These are phyloP conservation scores for Salix viminalis DNA, from an alignment of 345 rosid species.

Conservation along the genomic window DNA sequence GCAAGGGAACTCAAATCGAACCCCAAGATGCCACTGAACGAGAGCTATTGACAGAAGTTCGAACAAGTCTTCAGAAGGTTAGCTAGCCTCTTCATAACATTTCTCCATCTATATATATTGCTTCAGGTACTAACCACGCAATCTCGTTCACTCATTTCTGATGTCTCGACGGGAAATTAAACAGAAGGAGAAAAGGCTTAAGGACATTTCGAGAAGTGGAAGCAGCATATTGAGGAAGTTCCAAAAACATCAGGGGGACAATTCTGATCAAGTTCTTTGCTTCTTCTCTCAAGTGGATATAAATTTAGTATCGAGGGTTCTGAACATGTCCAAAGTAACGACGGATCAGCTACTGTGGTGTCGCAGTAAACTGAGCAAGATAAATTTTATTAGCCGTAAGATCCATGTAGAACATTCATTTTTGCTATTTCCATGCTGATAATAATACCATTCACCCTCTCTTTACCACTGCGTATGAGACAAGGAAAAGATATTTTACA, in stretches of 20 bases:
- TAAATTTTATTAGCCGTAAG: conserved; percentile 56
- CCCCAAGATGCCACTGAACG: conserved; percentile 49
- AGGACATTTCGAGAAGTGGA: conserved; percentile 47
- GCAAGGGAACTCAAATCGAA: conserved; percentile 50
- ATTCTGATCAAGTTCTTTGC: conserved; percentile 54
- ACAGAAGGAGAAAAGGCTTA: conserved; percentile 71
- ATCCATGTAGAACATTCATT: conserved; percentile 77
- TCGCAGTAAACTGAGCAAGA: conserved; percentile 51
- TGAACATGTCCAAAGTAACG: conserved; percentile 71
- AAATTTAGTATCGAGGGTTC: conserved; percentile 77
- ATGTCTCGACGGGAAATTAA: neutral
- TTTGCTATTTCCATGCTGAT: conserved; percentile 66
- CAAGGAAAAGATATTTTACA: neutral
- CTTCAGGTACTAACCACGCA: neutral
- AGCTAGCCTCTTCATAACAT: conserved; percentile 2
- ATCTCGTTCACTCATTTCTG: neutral
- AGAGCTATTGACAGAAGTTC: conserved; percentile 48
- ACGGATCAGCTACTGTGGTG: conserved; percentile 83
- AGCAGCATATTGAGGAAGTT: conserved; percentile 52
- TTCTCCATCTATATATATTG: neutral
- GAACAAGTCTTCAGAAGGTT: conserved; percentile 63
- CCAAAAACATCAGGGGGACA: conserved; percentile 36
- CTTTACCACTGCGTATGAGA: neutral
- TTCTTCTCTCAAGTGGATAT: conserved; percentile 93
- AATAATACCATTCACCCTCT: neutral